phyloP scores from a whole-genome alignment of 176 grass and related monocot genomes.

The Hordeum vulgare region DNA sequence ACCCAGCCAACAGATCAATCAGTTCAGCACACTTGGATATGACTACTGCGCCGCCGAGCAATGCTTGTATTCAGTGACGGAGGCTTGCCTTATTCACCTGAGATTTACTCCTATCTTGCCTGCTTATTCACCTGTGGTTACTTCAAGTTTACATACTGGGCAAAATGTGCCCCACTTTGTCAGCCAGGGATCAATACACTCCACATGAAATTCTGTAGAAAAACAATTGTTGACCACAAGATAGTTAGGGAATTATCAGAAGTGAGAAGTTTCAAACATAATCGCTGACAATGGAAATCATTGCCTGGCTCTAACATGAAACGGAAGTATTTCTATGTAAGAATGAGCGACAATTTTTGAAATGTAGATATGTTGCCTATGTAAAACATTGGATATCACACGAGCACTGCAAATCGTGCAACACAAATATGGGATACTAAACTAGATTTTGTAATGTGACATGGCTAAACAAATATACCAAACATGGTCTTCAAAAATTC shows the following conservation, averaged over 20 bases:
- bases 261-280: background rate
- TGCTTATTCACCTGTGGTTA: constrained; percentile 27
- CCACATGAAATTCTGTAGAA: constrained; percentile 58
- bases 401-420: background rate
- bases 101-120: constrained; percentile 40
- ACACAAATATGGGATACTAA: background rate
- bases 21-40: background rate
- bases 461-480: background rate
- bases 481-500: background rate
- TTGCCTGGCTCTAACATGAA: background rate
- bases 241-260: background rate
- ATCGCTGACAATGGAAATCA: background rate
- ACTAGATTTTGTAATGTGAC: background rate
- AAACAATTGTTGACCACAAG: background rate
- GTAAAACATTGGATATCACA: background rate
- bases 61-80: background rate
- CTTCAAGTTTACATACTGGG: constrained; percentile 73
- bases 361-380: background rate
- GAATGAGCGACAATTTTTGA: background rate
- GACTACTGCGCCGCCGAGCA: background rate
- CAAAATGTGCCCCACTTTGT: constrained; percentile 87
- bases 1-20: background rate
- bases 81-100: constrained; percentile 16
- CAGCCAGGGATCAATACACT: constrained; percentile 81
- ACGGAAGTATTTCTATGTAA: background rate